Percentiles rank a stretch among this genome's conserved stretches.
These are phyloP conservation scores for Venturia pyrina DNA, from an alignment of 2,329 filamentous ascomycete species.

Conservation along the genomic window DNA sequence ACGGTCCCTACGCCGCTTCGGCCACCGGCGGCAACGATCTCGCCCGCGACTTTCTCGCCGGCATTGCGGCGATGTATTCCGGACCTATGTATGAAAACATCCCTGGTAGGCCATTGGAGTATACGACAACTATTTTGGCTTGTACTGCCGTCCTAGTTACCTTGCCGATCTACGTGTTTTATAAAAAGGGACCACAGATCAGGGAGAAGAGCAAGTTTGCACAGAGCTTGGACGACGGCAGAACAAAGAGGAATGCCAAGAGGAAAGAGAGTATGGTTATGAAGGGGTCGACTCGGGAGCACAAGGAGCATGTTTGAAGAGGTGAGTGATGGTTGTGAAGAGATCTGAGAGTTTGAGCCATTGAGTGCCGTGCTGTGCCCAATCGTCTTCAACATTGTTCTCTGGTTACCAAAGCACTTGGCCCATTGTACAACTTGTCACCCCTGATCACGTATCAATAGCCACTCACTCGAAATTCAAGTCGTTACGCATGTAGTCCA, in stretches of 20 bases:
- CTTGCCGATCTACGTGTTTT: constrained; percentile 46
- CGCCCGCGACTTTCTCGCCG: constrained; percentile 64
- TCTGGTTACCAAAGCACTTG: background rate
- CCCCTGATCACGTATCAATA: no score
- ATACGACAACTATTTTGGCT: constrained; percentile 44
- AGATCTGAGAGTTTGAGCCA: background rate
- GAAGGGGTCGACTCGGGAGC: background rate
- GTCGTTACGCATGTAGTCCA: background rate
- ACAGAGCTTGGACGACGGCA: constrained; percentile 20
- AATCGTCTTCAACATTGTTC: no score
- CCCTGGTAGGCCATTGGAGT: constrained; percentile 29
- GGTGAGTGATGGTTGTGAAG: background rate
- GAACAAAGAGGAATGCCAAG: constrained; percentile 6
- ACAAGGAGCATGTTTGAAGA: background rate
- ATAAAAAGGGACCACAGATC: constrained; percentile 45
- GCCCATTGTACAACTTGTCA: background rate
- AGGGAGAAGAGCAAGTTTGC: constrained; percentile 44
- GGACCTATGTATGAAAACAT: constrained; percentile 33
- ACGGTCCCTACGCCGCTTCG: constrained; percentile 64
- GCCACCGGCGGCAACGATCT: constrained; percentile 72
- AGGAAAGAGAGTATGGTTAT: constrained; percentile 1
- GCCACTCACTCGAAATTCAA: no score
- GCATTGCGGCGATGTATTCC: constrained; percentile 59
- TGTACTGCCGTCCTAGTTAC: constrained; percentile 41
- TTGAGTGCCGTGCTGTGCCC: background rate